Evolutionary conservation across 2,329 filamentous ascomycete genomes (phyloP), one percentile per base, ranked within the genome.

Genomic region (Diaporthe helianthi): DNA sequence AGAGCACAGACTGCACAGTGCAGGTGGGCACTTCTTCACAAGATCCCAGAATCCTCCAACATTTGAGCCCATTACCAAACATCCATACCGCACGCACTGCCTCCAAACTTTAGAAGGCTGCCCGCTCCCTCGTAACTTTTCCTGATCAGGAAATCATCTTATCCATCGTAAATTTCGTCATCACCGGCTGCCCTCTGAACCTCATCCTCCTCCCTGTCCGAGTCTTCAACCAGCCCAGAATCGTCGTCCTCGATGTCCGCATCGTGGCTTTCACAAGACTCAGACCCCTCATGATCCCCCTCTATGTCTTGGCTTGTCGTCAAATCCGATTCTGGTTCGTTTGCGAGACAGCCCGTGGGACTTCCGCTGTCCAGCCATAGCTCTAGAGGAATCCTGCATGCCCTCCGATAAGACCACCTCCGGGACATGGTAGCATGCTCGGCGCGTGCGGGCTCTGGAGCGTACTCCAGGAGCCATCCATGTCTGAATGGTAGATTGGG

Each of bases 401-500:
- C 66, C 17, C 36, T 64, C 10, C 66, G 66, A 29, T 68, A 68
- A n/a, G 44, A 46, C 66, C 66, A 68, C n/a, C 53, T 41, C 10
- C 66, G 47, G 9, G 58, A 64, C 13, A 26, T 4, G 24, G 36
- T 46, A 4, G 36, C 33, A 10, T 68, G 55, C 3, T 29, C n/a
- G 1, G 36, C 13, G 7, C 47, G 24, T 1, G 17, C 36, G 24
- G 36, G 36, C 38, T 64, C 54, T 8, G 13, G 13, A 8, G 8
- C 51, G 38, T 68, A 68, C 29, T 68, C 55, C 5, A 68, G 55
- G 1, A 68, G 47, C 66, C 66, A 68, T 22, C 66, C 49, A 15
- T 58, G 47, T 9, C 47, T 46, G 22, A 64, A 54, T 7, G 49
- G 41, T 3, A 51, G 29, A 3, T 49, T 2, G 5, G 31, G 55